A percentile compares a stretch with the other conserved stretches of the same genome.
Conservation (phyloP, 176 grass and related monocot species). For the Triticum monococcum region DNA sequence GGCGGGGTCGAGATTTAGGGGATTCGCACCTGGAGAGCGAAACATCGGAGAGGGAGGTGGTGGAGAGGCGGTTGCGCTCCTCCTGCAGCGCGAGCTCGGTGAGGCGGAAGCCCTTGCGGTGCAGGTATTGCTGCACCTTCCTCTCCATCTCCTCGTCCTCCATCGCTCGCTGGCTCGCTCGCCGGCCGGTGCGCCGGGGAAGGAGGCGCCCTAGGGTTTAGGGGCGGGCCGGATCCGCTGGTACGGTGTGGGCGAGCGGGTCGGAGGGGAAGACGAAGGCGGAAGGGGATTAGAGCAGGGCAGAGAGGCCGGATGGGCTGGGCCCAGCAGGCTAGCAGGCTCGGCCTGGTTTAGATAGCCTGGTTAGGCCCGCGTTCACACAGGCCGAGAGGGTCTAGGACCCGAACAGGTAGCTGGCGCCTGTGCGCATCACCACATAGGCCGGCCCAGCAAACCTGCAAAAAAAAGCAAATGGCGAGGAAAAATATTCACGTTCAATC, state of each 20-base stretch:
- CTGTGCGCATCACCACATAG: no score
- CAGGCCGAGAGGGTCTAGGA: not conserved
- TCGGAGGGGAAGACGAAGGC: not conserved
- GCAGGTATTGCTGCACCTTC: conserved; percentile 84
- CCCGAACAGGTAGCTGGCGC: no score
- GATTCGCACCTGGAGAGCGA: conserved; percentile 47
- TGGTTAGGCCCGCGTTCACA: no score
- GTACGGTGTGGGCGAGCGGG: not conserved
- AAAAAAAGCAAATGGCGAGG: no score
- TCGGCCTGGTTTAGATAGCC: no score
- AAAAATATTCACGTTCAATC: no score
- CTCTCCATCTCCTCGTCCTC: conserved; percentile 96
- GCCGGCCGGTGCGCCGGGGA: not conserved
- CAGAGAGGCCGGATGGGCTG: no score
- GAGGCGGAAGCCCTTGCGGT: conserved; percentile 85
- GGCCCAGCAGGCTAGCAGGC: no score
- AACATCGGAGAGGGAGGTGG: conserved; percentile 54
- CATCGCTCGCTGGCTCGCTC: conserved; percentile 35
- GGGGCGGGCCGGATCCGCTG: not conserved
- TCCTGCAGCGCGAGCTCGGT: conserved; percentile 83
- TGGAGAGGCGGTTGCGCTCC: conserved; percentile 82
- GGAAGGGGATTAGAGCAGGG: not conserved
- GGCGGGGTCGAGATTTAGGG: not conserved
- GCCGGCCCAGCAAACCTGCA: no score
- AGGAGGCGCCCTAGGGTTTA: not conserved